Evolutionary conservation across 2,329 filamentous ascomycete species (phyloP).

Genomic region (Pestalotiopsis sp.): DNA sequence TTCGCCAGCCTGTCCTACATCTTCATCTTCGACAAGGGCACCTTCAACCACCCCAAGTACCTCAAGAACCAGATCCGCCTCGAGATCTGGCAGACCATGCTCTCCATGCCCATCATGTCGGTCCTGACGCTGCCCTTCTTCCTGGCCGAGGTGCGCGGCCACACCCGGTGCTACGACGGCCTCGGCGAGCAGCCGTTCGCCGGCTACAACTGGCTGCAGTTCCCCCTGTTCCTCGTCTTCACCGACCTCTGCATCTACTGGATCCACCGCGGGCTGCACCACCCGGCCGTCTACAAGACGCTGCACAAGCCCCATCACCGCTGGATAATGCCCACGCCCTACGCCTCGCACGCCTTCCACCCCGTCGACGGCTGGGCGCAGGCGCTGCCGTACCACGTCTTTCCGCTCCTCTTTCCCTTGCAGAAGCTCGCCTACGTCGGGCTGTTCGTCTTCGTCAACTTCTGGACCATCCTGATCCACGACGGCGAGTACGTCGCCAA

Average conservation of each 20-base stretch:
- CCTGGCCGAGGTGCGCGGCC: constrained; percentile 79
- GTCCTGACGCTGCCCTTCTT: constrained; percentile 81
- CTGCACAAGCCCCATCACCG: constrained; percentile 98
- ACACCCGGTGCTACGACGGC: constrained; percentile 86
- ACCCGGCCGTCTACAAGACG: constrained; percentile 77
- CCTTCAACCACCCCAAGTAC: constrained; percentile 88
- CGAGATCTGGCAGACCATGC: constrained; percentile 81
- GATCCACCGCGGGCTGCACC: constrained; percentile 77
- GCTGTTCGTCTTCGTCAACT: constrained; percentile 90
- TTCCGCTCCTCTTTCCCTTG: constrained; percentile 89
- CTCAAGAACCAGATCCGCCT: constrained; percentile 89
- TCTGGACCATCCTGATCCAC: constrained; percentile 96
- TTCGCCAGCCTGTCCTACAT: constrained; percentile 83
- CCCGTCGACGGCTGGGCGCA: constrained; percentile 89
- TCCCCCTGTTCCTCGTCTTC: constrained; percentile 78
- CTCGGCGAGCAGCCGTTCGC: constrained; percentile 72
- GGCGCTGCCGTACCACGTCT: constrained; percentile 88
- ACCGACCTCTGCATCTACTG: constrained; percentile 80
- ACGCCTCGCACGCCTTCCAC: constrained; percentile 92
- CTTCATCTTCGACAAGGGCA: constrained; percentile 90
- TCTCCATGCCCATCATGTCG: constrained; percentile 80
- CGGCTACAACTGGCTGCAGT: constrained; percentile 81
- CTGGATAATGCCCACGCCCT: constrained; percentile 98
- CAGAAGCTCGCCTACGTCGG: constrained; percentile 87
- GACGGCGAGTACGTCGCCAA: constrained; percentile 94